phyloP scores from a whole-genome alignment of 2,329 filamentous ascomycete genomes.

The Acrodontium crateriforme region DNA sequence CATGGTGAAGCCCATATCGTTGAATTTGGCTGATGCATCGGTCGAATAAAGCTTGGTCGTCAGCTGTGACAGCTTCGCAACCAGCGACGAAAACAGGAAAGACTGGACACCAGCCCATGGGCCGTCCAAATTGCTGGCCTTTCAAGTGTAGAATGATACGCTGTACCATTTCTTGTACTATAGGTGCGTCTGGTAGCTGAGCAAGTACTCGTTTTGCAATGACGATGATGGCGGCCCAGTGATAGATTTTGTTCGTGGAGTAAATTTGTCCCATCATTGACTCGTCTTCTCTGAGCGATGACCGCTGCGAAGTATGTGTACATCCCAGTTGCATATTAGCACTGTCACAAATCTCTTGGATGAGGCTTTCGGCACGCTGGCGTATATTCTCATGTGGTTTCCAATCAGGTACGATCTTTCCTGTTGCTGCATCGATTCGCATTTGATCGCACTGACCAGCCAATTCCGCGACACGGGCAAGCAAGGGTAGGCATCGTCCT shows the following conservation, averaged over 20 bases:
- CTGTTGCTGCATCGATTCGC: slow-evolving; percentile 42
- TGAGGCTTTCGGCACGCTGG: slow-evolving; percentile 44
- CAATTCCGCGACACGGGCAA: slow-evolving; percentile 61
- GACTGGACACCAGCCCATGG: slow-evolving; percentile 59
- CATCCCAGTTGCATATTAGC: slow-evolving; percentile 29
- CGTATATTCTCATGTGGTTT: slow-evolving; percentile 41
- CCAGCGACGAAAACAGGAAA: slow-evolving; percentile 78
- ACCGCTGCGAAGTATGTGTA: slow-evolving; percentile 24
- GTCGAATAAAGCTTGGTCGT: slow-evolving; percentile 47
- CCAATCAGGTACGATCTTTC: slow-evolving; percentile 41
- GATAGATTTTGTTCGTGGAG: slow-evolving; percentile 64
- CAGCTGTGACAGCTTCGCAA: slow-evolving; percentile 49
- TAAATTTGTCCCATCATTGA: slow-evolving; percentile 51
- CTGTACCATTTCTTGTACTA: slow-evolving; percentile 49
- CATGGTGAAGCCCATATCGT: slow-evolving; percentile 63
- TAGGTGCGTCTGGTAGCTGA: slow-evolving; percentile 40
- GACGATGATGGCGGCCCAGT: slow-evolving; percentile 65
- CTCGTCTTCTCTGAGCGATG: slow-evolving; percentile 24
- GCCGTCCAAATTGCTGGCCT: slow-evolving; percentile 50
- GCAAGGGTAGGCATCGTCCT: slow-evolving; percentile 52
- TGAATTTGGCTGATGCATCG: slow-evolving; percentile 54
- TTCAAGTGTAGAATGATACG: slow-evolving; percentile 50
- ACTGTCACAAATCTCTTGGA: slow-evolving; percentile 47
- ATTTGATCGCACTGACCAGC: slow-evolving; percentile 53
- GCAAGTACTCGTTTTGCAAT: slow-evolving; percentile 60